These are phyloP conservation scores for Mikania micrantha DNA, from an alignment of 129 eudicot genomes.

Conservation along the genomic window DNA sequence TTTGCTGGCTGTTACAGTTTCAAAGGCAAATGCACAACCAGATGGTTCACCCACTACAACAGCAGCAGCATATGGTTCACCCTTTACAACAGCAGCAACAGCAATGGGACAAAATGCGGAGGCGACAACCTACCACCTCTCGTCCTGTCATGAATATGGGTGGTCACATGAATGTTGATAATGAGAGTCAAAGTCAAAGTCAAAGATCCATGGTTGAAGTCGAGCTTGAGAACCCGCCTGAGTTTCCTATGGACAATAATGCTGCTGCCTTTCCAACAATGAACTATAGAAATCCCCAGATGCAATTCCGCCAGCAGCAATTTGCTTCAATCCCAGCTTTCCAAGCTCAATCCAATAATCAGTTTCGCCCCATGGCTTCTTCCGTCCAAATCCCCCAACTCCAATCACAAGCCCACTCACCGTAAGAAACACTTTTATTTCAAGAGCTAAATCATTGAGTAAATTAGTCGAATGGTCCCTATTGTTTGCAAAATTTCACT, in stretches of 20 bases:
- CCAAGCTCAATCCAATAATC: constrained; percentile 56
- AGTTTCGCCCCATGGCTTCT: constrained; percentile 71
- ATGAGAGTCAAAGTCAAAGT: constrained; percentile 70
- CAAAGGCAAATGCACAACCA: constrained; percentile 73
- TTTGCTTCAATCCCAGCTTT: constrained; percentile 62
- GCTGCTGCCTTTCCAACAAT: constrained; percentile 46
- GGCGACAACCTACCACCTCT: constrained; percentile 62
- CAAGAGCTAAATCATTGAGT: background rate
- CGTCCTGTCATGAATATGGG: constrained; percentile 62
- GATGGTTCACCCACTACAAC: constrained; percentile 58
- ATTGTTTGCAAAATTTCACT: no score
- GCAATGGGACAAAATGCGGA: constrained; percentile 53
- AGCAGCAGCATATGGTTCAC: constrained; percentile 67
- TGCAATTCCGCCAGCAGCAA: constrained; percentile 71
- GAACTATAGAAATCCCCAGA: constrained; percentile 52
- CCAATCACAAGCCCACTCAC: constrained; percentile 74
- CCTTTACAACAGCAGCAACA: constrained; percentile 84
- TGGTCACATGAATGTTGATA: constrained; percentile 41
- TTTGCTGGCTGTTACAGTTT: constrained; percentile 32
- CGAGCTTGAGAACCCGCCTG: constrained; percentile 72
- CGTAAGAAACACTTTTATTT: constrained; percentile 40
- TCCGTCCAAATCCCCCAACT: constrained; percentile 80
- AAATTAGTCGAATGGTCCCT: no score
- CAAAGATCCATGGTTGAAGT: constrained; percentile 83
- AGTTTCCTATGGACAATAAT: constrained; percentile 61